Evolutionary conservation across 2,329 filamentous ascomycete species (phyloP), one percentile per base, ranked within the genome.

Genomic region (Parastagonospora nodorum): DNA sequence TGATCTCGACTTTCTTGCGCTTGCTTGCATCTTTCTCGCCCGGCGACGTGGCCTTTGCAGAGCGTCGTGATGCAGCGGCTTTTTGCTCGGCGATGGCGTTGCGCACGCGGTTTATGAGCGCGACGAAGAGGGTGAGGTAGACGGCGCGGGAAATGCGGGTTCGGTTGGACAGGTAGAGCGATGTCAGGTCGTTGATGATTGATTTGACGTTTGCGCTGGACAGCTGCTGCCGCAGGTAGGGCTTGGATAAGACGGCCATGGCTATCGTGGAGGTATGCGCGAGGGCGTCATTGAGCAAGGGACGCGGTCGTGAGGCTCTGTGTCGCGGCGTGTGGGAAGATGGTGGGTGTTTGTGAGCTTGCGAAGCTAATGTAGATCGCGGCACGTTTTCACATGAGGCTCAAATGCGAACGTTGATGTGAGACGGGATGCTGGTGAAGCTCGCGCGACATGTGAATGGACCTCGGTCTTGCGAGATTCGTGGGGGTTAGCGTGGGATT

Each of bases 11-110:
- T 76, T 90, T 93, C 77, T 90, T 91, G 67, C 83, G 84, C 58
- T 60, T 68, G 42, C 58, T 74, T 8, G 68, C 68, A 50, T 75
- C 74, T 27, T 69, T 73, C 11, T 74, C 73, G 31, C 60, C 56
- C 11, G 82, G 61, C 73, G 85, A 66, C 5, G 36, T 28, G 2
- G 75, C 8, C 69, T 85, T 74, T 71, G 82, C 66, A 60, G 85
- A 83, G 5, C 85, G 84, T 55, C 88, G 84, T 45, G 79, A 79
- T 1, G 89, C 88, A 2, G 91, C 90, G 12, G 90, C 89, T 74
- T 96, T 96, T 74, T 97, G 94, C 73, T 97, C 92, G 51, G 89
- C 87, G 68, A 97, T 88, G 64, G 93, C 92, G 83, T 91, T 87
- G 64, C 92, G 91, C 47, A 97, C 87, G 65, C 94, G 91, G 74